Evolutionary conservation across 2,329 filamentous ascomycete species (phyloP).

Genomic region (Cordyceps cateniannulata): DNA sequence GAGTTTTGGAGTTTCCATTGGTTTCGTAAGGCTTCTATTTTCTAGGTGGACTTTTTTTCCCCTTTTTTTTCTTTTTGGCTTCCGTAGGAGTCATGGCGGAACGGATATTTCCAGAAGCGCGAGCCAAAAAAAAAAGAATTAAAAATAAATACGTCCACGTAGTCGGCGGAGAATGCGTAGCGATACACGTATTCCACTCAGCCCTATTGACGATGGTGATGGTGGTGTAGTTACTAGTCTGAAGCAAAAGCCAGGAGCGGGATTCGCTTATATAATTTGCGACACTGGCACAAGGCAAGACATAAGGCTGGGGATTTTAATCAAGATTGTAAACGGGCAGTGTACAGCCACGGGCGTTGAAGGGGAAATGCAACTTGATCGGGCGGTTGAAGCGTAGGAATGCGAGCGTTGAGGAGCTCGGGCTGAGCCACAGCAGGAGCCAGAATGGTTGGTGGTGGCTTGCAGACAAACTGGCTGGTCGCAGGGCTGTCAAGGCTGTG

Average conservation of each 20-base stretch:
- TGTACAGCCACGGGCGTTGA: not conserved
- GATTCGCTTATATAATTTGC: not conserved
- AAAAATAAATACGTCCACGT: no score
- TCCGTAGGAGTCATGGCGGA: not conserved
- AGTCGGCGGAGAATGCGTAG: not conserved
- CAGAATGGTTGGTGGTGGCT: not conserved
- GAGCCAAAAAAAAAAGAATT: not conserved
- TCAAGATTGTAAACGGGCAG: not conserved
- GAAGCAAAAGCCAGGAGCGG: not conserved
- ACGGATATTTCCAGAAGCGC: not conserved
- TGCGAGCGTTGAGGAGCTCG: not conserved
- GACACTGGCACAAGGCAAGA: not conserved
- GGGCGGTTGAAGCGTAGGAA: not conserved
- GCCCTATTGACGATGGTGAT: no score
- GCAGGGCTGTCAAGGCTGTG: not conserved
- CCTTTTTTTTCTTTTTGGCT: not conserved
- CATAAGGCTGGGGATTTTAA: not conserved
- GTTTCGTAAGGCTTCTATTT: not conserved
- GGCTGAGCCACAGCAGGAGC: no score
- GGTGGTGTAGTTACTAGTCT: no score
- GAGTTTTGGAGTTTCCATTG: not conserved
- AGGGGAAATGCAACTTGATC: not conserved
- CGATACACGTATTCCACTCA: not conserved
- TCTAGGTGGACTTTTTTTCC: not conserved
- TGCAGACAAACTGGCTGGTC: not conserved